These are phyloP conservation scores for Starmerella stellata DNA, from an alignment of 805 yeast species.

Conservation along the genomic window DNA sequence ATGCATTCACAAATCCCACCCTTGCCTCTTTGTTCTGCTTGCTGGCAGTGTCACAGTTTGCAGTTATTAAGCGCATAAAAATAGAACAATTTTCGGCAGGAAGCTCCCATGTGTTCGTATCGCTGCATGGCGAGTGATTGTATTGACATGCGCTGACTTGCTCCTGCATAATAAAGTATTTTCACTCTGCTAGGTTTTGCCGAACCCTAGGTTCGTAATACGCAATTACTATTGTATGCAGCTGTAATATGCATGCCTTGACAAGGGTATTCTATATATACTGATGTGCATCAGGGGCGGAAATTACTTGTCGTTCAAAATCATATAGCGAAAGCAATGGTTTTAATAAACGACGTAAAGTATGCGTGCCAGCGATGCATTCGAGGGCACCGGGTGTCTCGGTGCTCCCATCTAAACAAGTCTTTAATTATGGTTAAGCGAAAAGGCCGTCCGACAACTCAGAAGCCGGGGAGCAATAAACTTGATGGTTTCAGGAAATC, in stretches of 20 bases:
- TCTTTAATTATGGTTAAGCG: slow-evolving; percentile 87
- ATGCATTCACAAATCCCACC: no score
- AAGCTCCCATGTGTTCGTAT: no score
- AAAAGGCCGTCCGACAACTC: slow-evolving; percentile 89
- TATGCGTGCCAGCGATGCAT: slow-evolving; percentile 95
- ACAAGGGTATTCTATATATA: neutral
- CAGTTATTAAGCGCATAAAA: no score
- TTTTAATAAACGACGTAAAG: slow-evolving; percentile 75
- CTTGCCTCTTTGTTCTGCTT: no score
- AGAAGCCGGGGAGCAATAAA: neutral
- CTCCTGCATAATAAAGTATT: neutral
- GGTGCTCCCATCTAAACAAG: slow-evolving; percentile 82
- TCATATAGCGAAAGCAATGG: slow-evolving; percentile 40
- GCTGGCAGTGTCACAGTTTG: no score
- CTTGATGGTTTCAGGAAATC: neutral
- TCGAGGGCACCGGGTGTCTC: slow-evolving; percentile 87
- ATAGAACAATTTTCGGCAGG: no score
- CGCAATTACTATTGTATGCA: neutral
- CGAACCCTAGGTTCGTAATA: neutral
- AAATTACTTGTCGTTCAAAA: neutral
- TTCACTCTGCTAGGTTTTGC: neutral
- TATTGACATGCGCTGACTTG: no score
- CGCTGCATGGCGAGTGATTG: no score
- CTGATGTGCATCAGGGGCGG: neutral
- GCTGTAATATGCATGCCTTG: neutral